Percentiles rank a stretch among this genome's conserved stretches.
phyloP scores from a whole-genome alignment of 2,329 filamentous ascomycete species.

The Pseudogymnoascus sp. region DNA sequence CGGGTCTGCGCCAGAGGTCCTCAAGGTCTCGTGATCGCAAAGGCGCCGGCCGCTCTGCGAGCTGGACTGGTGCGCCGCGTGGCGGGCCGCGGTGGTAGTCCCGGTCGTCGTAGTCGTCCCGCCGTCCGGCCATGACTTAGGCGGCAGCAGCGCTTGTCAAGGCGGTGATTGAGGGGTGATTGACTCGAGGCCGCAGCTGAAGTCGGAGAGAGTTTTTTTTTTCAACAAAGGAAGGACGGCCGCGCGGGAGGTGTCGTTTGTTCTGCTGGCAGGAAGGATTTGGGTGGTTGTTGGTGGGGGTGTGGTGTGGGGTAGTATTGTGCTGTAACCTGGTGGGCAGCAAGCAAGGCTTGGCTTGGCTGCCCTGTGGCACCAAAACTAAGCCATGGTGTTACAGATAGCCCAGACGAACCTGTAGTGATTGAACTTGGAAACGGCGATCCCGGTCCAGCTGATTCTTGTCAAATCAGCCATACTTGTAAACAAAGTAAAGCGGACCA shows the following conservation, averaged over 20 bases:
- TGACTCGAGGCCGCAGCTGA: neutral
- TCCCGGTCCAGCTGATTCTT: neutral
- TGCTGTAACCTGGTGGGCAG: conserved; percentile 4
- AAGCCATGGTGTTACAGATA: conserved; percentile 1
- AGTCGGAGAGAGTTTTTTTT: neutral
- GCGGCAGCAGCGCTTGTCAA: neutral
- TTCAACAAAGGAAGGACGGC: neutral
- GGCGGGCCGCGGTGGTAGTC: neutral
- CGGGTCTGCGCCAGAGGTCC: neutral
- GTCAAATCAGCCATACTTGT: neutral
- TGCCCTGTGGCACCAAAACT: neutral
- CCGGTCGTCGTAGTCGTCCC: conserved; percentile 5
- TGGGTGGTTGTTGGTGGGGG: neutral
- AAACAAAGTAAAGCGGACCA: conserved; percentile 4
- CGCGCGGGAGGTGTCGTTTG: neutral
- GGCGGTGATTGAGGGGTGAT: neutral
- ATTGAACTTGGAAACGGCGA: neutral
- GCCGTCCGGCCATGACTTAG: neutral
- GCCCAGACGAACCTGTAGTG: neutral
- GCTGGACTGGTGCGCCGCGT: neutral
- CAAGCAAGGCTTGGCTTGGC: neutral
- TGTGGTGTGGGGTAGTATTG: conserved; percentile 2
- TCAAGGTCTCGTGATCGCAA: conserved; percentile 1
- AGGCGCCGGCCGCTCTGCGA: neutral
- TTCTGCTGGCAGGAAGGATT: neutral